Base-by-base conservation (phyloP, 2,329 filamentous ascomycete species). In the Nothophaeocryptopus gaeumannii region DNA sequence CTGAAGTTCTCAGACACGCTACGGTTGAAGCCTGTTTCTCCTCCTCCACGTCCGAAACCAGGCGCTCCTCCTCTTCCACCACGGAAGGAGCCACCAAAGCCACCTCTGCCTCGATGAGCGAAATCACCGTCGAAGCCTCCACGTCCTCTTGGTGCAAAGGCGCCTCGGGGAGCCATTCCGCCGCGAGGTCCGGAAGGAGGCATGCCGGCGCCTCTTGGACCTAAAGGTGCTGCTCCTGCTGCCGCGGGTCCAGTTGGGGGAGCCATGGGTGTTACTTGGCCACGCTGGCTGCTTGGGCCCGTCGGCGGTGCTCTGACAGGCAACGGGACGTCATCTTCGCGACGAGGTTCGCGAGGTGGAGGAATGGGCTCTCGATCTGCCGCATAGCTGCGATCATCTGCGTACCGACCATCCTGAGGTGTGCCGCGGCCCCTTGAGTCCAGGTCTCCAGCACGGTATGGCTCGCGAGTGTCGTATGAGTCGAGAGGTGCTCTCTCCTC, bases 111-210 rank as follows among this genome's bases (percentile, higher is more conserved):
- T 50, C 64, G 53, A 16, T 53, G 50, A n/a, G 58, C 56, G 44
- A 57, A 64, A 13, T 63, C 62, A n/a, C 56, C 43, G 5, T 61
- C 62, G 50, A 70, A 74, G 12, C 68, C 63, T n/a, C 70, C 70
- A 41, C 72, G 66, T 32, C 71, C 68, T 36, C 72, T 54, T 26
- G 45, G 61, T 29, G 58, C 58, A 39, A 59, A 62, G 26, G 58
- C 61, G 12, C 72, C 73, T 44, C 63, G 62, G 29, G 71, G 68
- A 5, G 72, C 70, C 12, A 70, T 69, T 15, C 51, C 57, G 12
- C 54, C 58, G 33, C 64, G 53, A 14, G 64, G 63, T 9, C 65
- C 65, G 44, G 60, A 60, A 14, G 64, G 64, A 26, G 65, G 61
- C 16, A 47, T 53, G 5, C 56, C 47, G 12, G 59, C 53, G 11